phyloP scores from a whole-genome alignment of 2,329 filamentous ascomycete species.

The Penicillium sp. region DNA sequence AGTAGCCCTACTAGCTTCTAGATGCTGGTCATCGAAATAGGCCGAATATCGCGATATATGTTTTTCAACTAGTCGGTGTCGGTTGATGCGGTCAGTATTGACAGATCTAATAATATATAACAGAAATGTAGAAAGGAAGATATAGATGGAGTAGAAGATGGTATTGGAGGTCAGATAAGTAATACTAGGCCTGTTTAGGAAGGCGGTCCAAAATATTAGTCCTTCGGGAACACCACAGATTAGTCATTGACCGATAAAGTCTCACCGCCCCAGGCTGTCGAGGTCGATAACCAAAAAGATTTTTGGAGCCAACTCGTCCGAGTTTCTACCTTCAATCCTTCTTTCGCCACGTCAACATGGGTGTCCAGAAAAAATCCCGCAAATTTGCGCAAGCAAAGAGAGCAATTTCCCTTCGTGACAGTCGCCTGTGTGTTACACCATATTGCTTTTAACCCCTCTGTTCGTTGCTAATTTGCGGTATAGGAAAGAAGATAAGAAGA shows the following conservation, averaged over 20 bases:
- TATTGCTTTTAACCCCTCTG: not conserved
- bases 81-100: no score
- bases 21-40: no score
- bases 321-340: not conserved
- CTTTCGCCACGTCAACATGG: conserved; percentile 55
- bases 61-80: no score
- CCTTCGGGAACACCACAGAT: not conserved
- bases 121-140: no score
- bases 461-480: conserved; percentile 1
- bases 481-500: conserved; percentile 21
- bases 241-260: not conserved
- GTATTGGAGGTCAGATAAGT: no score
- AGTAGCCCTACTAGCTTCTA: no score
- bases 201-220: no score
- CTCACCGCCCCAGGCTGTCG: not conserved
- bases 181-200: no score
- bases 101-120: no score
- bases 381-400: conserved; percentile 86
- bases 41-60: no score
- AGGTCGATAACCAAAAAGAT: not conserved
- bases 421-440: conserved; percentile 53
- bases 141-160: no score
- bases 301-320: not conserved
- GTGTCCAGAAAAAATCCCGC: conserved; percentile 80
- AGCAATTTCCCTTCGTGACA: conserved; percentile 75